Conservation (phyloP, 257 asterid species). For the Forsythia suspensa region DNA sequence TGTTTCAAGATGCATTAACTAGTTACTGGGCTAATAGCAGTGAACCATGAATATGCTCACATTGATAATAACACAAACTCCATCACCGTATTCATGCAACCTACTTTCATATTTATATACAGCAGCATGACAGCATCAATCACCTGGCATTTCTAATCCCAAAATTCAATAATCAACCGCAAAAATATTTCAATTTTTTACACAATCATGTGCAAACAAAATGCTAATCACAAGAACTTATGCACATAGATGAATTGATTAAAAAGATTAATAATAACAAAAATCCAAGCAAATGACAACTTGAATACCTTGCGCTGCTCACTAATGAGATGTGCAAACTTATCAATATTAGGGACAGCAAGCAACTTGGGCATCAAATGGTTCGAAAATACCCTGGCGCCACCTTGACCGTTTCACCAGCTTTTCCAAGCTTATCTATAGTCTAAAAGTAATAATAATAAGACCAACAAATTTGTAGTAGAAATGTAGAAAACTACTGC, state of each 20-base stretch:
- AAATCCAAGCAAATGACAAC: neutral
- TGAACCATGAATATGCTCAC: neutral
- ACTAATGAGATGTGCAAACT: constrained; percentile 64
- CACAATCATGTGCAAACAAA: neutral
- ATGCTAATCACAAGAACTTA: neutral
- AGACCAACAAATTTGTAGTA: neutral
- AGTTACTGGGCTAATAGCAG: neutral
- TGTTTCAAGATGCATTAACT: neutral
- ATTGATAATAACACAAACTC: neutral
- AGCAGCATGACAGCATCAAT: neutral
- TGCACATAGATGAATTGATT: neutral
- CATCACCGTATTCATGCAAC: neutral
- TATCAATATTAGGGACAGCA: constrained; percentile 89
- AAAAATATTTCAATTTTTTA: neutral
- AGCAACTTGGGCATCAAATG: constrained; percentile 94
- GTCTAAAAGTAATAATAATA: constrained; percentile 23
- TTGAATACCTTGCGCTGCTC: constrained; percentile 85
- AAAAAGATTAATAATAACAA: neutral
- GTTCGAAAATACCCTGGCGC: constrained; percentile 96
- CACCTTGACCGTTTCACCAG: constrained; percentile 95
- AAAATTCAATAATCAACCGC: neutral
- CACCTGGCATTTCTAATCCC: neutral
- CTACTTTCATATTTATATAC: neutral
- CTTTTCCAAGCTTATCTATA: constrained; percentile 80
- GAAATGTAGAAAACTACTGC: neutral